These are phyloP conservation scores for Trichosporon coremiiforme DNA, from an alignment of 1,284 basidiomycete genomes.

Conservation along the genomic window DNA sequence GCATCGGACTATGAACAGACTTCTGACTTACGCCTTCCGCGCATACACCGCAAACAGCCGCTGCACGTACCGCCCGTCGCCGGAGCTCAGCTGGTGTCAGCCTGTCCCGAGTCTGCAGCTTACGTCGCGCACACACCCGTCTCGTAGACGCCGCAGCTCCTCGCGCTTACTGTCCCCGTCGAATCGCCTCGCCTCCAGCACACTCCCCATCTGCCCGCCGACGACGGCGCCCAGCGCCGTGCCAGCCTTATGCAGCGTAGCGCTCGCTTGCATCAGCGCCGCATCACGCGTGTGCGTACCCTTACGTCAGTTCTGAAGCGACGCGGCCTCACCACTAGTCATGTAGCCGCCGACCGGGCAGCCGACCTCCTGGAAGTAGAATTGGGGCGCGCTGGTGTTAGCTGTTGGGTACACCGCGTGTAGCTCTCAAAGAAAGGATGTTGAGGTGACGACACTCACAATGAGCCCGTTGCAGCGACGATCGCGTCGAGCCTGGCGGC, in stretches of 20 bases:
- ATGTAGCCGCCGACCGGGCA: slow-evolving; percentile 42
- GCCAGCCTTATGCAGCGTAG: not conserved
- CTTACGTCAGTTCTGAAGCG: not conserved
- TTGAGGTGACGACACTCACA: slow-evolving; percentile 35
- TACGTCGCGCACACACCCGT: slow-evolving; percentile 39
- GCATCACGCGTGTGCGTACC: not conserved
- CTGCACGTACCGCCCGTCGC: slow-evolving; percentile 39
- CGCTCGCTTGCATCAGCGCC: slow-evolving; percentile 11
- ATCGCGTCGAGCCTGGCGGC: slow-evolving; percentile 24
- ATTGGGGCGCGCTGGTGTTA: slow-evolving; percentile 36
- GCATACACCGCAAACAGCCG: slow-evolving; percentile 50
- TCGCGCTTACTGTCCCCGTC: not conserved
- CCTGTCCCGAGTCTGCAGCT: slow-evolving; percentile 19
- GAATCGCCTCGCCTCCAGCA: not conserved
- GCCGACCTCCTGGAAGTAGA: slow-evolving; percentile 46
- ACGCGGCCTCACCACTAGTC: slow-evolving; percentile 37
- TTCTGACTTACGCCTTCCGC: slow-evolving; percentile 34
- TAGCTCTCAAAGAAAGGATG: too few species aligned
- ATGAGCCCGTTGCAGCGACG: slow-evolving; percentile 39
- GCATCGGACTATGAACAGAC: not conserved
- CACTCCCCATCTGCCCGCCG: not conserved
- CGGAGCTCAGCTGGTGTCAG: slow-evolving; percentile 35
- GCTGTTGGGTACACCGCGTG: not conserved
- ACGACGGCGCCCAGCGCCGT: not conserved
- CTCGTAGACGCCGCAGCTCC: slow-evolving; percentile 33